These are phyloP conservation scores for Spathaspora girioi DNA, from an alignment of 805 yeast genomes.

Conservation along the genomic window DNA sequence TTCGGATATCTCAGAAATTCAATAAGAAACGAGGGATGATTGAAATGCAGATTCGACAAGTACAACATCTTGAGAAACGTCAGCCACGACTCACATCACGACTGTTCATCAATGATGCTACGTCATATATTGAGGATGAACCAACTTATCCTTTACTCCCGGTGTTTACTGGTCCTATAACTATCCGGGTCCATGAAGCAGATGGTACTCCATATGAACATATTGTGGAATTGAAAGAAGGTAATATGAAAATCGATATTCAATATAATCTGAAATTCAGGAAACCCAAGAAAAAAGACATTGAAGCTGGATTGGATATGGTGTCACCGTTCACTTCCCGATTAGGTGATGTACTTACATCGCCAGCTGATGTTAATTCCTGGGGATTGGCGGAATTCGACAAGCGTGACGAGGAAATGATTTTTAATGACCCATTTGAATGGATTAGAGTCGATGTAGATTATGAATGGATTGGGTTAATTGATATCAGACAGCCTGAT, in stretches of 20 bases:
- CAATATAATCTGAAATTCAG: slow-evolving; percentile 94
- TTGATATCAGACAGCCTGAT: slow-evolving; percentile 83
- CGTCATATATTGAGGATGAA: slow-evolving; percentile 39
- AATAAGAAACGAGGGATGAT: slow-evolving; percentile 91
- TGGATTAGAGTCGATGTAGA: slow-evolving; percentile 99
- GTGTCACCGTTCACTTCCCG: slow-evolving; percentile 39
- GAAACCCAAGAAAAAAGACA: slow-evolving; percentile 62
- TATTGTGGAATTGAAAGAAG: slow-evolving; percentile 85
- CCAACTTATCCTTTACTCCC: slow-evolving; percentile 36
- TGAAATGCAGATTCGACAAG: slow-evolving; percentile 92
- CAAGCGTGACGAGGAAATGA: slow-evolving; percentile 62
- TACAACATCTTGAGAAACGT: slow-evolving; percentile 62
- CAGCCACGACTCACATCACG: slow-evolving; percentile 23
- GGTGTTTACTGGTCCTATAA: slow-evolving; percentile 92
- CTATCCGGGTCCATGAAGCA: slow-evolving; percentile 94
- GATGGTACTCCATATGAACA: slow-evolving; percentile 99
- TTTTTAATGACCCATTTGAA: slow-evolving; percentile 85
- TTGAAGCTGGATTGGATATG: slow-evolving; percentile 28
- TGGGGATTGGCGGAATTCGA: slow-evolving; percentile 78
- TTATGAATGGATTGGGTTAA: slow-evolving; percentile 89
- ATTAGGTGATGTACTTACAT: slow-evolving; percentile 68
- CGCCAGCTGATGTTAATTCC: slow-evolving; percentile 53
- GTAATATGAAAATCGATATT: slow-evolving; percentile 81
- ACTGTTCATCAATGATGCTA: slow-evolving; percentile 45
- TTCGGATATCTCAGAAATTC: slow-evolving; percentile 85